A percentile compares a stretch with the other conserved stretches of the same genome.
Conservation (phyloP, 2,329 filamentous ascomycete species). For the Chaetomiaceae sp. region DNA sequence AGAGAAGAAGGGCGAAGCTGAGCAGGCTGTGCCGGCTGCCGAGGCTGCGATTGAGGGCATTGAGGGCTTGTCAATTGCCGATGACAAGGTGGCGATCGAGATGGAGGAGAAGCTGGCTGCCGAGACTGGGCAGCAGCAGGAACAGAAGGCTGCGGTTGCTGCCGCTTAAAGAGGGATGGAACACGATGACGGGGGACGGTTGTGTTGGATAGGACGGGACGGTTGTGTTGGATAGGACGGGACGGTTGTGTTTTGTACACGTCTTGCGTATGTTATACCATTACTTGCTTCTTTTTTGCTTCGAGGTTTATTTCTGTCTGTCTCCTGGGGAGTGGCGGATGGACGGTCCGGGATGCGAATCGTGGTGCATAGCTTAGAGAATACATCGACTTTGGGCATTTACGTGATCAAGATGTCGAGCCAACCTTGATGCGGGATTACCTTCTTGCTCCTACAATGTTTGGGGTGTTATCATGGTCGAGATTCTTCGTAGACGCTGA, state of each 20-base stretch:
- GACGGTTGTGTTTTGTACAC: constrained; percentile 3
- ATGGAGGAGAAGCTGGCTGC: constrained; percentile 16
- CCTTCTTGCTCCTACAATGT: no score
- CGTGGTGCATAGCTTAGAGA: no score
- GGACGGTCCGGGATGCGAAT: no score
- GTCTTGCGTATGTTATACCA: not conserved
- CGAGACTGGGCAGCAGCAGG: not conserved
- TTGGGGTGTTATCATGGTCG: no score
- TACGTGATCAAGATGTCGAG: no score
- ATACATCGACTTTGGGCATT: no score
- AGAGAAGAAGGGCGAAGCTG: constrained; percentile 13
- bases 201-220: constrained; percentile 1
- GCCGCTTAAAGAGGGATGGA: not conserved
- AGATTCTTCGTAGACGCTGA: no score
- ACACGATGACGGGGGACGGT: not conserved
- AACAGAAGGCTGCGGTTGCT: constrained; percentile 7
- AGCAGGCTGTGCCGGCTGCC: not conserved
- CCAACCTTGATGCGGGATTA: no score
- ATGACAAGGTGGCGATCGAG: constrained; percentile 12
- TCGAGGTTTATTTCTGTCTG: no score
- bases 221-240: constrained; percentile 5
- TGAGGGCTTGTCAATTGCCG: constrained; percentile 23
- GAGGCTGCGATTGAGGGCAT: constrained; percentile 18
- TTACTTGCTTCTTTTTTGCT: no score
- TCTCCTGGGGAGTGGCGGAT: no score